phyloP scores from a whole-genome alignment of 495 filamentous ascomycete genomes.

The Aspergillus conjunctus region DNA sequence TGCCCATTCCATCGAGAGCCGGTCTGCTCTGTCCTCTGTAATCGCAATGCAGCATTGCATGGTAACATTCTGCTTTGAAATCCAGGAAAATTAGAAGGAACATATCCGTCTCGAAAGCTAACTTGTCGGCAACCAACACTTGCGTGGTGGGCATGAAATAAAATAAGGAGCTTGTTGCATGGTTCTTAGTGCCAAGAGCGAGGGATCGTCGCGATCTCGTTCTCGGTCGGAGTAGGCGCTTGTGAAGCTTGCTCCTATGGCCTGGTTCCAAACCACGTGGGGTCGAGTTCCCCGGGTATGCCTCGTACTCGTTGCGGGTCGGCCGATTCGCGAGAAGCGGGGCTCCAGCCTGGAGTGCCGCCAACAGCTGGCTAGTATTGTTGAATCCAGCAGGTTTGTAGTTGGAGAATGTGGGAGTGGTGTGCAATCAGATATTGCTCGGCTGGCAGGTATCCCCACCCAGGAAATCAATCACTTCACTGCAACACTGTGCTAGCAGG shows the following conservation, averaged over 20 bases:
- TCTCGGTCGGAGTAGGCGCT: slow-evolving; percentile 11
- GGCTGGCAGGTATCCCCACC: too few species aligned
- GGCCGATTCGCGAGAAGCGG: too few species aligned
- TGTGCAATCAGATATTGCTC: too few species aligned
- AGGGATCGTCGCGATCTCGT: slow-evolving; percentile 21
- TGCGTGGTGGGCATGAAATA: not conserved
- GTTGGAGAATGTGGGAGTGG: too few species aligned
- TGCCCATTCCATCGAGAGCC: not conserved
- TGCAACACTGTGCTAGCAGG: too few species aligned
- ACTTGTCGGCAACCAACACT: slow-evolving; percentile 5
- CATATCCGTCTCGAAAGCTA: slow-evolving; percentile 15
- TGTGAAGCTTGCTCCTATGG: not conserved
- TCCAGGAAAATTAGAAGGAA: slow-evolving; percentile 10
- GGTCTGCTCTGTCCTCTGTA: not conserved
- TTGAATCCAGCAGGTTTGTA: too few species aligned
- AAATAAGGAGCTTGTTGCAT: not conserved
- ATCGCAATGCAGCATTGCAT: slow-evolving; percentile 1
- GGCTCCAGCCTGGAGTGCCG: too few species aligned
- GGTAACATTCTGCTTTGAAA: not conserved
- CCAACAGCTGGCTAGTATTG: too few species aligned
- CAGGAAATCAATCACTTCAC: too few species aligned
- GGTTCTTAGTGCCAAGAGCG: slow-evolving; percentile 17
- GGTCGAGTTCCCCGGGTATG: slow-evolving; percentile 15
- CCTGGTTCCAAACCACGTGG: not conserved
- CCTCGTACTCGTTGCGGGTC: too few species aligned